A percentile compares a stretch with the other conserved stretches of the same genome.
These are phyloP conservation scores for Xylaria cubensis DNA, from an alignment of 495 filamentous ascomycete species.

Conservation along the genomic window DNA sequence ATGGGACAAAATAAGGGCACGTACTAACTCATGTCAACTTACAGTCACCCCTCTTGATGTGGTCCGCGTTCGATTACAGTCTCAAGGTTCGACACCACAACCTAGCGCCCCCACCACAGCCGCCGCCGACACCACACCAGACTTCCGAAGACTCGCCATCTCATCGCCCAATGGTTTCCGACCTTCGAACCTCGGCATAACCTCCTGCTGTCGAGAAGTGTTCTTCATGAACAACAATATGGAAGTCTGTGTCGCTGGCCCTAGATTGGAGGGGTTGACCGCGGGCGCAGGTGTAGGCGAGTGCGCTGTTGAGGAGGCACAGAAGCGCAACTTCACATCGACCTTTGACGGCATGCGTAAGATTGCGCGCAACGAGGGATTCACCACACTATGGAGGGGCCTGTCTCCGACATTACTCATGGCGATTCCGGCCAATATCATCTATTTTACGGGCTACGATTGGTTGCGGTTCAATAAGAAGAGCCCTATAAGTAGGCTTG, in stretches of 20 bases:
- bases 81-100: slow-evolving; percentile 64
- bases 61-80: slow-evolving; percentile 92
- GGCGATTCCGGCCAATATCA: slow-evolving; percentile 94
- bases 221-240: slow-evolving; percentile 93
- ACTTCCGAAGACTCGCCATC: slow-evolving; percentile 50
- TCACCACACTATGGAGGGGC: slow-evolving; percentile 88
- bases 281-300: slow-evolving; percentile 53
- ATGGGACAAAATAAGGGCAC: too few relatives aligned
- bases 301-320: slow-evolving; percentile 86
- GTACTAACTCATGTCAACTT: slow-evolving; percentile 24
- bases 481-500: slow-evolving; percentile 68
- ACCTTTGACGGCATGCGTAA: slow-evolving; percentile 92
- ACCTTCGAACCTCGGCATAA: slow-evolving; percentile 84
- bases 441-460: slow-evolving; percentile 99
- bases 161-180: slow-evolving; percentile 65
- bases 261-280: slow-evolving; percentile 44
- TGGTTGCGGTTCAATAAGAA: slow-evolving; percentile 76
- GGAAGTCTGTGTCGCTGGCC: slow-evolving; percentile 74
- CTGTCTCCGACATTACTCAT: slow-evolving; percentile 91
- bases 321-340: slow-evolving; percentile 82
- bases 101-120: slow-evolving; percentile 32
- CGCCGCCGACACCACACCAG: slow-evolving; percentile 5
- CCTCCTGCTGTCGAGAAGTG: slow-evolving; percentile 94
- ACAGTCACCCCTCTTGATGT: slow-evolving; percentile 95
- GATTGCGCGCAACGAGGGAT: slow-evolving; percentile 94